Percentiles rank a stretch among this genome's conserved stretches.
Conservation (phyloP, 2,329 filamentous ascomycete species). For the Fusarium concolor region DNA sequence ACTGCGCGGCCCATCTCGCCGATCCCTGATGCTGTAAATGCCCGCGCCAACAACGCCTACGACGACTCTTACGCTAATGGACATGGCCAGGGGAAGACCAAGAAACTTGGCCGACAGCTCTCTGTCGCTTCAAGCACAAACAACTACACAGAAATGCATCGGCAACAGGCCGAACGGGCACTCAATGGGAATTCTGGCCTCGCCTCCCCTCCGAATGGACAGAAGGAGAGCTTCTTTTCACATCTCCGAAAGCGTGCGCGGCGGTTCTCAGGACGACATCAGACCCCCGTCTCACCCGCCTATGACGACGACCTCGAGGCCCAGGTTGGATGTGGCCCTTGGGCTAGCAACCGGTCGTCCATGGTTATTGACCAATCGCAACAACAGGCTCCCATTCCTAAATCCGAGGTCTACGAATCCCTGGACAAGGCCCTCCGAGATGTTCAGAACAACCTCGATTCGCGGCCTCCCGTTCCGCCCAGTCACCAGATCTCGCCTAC, state of each 20-base stretch:
- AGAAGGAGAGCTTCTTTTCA: conserved; percentile 98
- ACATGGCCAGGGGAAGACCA: conserved; percentile 73
- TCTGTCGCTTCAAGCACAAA: conserved; percentile 93
- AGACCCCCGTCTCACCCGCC: conserved; percentile 80
- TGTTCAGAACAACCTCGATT: conserved; percentile 62
- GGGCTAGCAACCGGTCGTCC: conserved; percentile 86
- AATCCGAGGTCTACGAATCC: conserved; percentile 69
- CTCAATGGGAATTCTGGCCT: conserved; percentile 84
- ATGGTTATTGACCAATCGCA: conserved; percentile 76
- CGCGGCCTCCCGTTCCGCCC: conserved; percentile 63
- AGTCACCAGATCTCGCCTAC: conserved; percentile 62
- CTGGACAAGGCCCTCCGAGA: conserved; percentile 69
- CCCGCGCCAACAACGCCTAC: conserved; percentile 80
- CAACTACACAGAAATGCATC: conserved; percentile 89
- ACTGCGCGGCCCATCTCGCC: conserved; percentile 95
- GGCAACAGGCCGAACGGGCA: conserved; percentile 90
- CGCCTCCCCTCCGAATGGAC: conserved; percentile 79
- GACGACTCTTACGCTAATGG: conserved; percentile 57
- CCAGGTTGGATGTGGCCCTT: conserved; percentile 91
- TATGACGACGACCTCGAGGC: conserved; percentile 93
- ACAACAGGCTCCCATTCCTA: conserved; percentile 61
- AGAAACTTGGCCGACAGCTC: conserved; percentile 95
- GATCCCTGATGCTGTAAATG: conserved; percentile 92
- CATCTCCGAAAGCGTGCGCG: conserved; percentile 94
- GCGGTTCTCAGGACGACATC: conserved; percentile 90